Conservation (phyloP, 1,284 basidiomycete genomes). For the Lignosus rhinocerotis region DNA sequence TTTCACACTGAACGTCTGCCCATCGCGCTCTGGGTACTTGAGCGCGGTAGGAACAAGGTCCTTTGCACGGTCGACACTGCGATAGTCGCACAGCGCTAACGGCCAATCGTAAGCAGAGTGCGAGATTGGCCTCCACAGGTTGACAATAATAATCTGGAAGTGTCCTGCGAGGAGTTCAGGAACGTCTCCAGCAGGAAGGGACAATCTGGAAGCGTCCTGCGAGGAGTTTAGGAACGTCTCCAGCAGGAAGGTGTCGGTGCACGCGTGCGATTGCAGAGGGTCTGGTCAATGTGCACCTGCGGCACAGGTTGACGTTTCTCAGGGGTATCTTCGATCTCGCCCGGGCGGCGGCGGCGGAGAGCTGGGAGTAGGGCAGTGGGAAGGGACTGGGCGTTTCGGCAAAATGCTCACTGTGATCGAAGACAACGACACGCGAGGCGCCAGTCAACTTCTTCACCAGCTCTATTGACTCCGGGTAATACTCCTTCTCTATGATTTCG, state of each 20-base stretch:
- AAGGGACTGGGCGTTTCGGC: background rate
- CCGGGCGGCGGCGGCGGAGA: constrained; percentile 46
- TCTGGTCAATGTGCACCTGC: constrained; percentile 56
- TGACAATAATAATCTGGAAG: constrained; percentile 72
- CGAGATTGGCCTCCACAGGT: constrained; percentile 69
- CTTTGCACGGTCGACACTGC: constrained; percentile 47
- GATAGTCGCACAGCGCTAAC: constrained; percentile 62
- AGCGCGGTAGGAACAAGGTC: constrained; percentile 55
- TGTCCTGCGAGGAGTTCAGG: constrained; percentile 45
- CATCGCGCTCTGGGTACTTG: constrained; percentile 53
- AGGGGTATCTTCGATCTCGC: constrained; percentile 39
- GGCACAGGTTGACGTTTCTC: constrained; percentile 51
- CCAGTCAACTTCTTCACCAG: constrained; percentile 63
- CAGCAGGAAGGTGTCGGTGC: constrained; percentile 49
- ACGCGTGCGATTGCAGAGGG: constrained; percentile 51
- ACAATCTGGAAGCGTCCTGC: constrained; percentile 59
- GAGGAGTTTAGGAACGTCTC: constrained; percentile 46
- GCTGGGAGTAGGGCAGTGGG: constrained; percentile 31
- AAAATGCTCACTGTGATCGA: constrained; percentile 59
- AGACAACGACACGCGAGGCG: constrained; percentile 56
- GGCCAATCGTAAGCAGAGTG: constrained; percentile 58
- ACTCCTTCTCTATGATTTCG: constrained; percentile 49
- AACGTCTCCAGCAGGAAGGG: constrained; percentile 47
- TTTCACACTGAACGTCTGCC: constrained; percentile 58
- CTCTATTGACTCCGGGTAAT: constrained; percentile 61